A percentile compares a stretch with the other conserved stretches of the same genome.
These are phyloP conservation scores for Polysphondylium violaceum DNA, from an alignment of 78 protist species.

Conservation along the genomic window DNA sequence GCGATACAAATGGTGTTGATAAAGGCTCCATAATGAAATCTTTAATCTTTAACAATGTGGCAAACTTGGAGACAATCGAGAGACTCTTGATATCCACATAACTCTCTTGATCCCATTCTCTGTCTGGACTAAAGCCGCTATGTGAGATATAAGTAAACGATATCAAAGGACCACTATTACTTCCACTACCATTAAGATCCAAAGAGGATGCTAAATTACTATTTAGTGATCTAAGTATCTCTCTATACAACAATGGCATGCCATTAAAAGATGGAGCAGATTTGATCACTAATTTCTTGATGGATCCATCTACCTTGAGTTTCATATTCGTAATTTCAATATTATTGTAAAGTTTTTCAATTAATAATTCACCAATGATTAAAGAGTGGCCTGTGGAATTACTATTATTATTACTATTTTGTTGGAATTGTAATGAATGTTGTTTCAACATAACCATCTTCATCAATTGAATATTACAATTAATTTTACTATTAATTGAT, in stretches of 20 bases:
- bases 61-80: constrained; percentile 28
- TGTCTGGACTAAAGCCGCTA: background rate
- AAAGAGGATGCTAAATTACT: no score
- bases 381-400: no score
- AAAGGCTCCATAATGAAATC: constrained; percentile 75
- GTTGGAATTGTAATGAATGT: no score
- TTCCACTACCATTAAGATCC: background rate
- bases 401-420: no score
- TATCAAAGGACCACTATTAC: background rate
- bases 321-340: no score
- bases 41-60: constrained; percentile 9
- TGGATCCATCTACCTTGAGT: no score
- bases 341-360: constrained; percentile 2
- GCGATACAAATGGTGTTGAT: constrained; percentile 18
- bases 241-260: no score
- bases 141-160: constrained; percentile 29
- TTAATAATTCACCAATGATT: no score
- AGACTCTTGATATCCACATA: constrained; percentile 8
- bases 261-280: no score
- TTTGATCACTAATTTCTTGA: no score
- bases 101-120: constrained; percentile 37
- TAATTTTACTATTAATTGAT: background rate
- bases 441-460: background rate
- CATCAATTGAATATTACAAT: constrained; percentile 5
- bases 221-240: no score